Evolutionary conservation across 2,329 filamentous ascomycete genomes (phyloP).

Genomic region (Aspergillus aculeatus): DNA sequence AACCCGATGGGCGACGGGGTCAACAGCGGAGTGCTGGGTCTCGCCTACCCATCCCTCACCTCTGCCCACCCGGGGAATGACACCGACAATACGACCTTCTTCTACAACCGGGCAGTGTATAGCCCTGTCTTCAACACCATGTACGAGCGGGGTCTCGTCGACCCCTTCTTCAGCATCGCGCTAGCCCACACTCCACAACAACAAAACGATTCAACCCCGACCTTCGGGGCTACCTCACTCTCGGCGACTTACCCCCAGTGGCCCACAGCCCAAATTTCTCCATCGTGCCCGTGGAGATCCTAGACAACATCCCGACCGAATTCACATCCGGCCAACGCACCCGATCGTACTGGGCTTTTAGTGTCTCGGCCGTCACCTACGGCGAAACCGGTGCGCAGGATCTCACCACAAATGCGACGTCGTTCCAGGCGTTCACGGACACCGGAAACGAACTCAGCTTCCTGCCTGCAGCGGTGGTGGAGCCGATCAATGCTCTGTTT

Average conservation of each 20-base stretch:
- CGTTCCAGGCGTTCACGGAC: slow-evolving; percentile 46
- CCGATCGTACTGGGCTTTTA: slow-evolving; percentile 42
- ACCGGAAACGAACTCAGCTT: slow-evolving; percentile 35
- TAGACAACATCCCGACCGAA: slow-evolving; percentile 24
- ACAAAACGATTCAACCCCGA: slow-evolving; percentile 12
- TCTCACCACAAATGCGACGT: slow-evolving; percentile 26
- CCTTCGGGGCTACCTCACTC: slow-evolving; percentile 47
- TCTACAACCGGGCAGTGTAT: slow-evolving; percentile 39
- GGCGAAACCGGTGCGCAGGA: slow-evolving; percentile 6
- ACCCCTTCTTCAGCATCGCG: slow-evolving; percentile 51
- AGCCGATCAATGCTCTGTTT: slow-evolving; percentile 45
- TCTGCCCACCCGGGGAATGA: slow-evolving; percentile 33
- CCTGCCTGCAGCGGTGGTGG: slow-evolving; percentile 39
- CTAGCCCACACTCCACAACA: slow-evolving; percentile 36
- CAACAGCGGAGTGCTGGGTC: slow-evolving; percentile 52
- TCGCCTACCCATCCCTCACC: slow-evolving; percentile 52
- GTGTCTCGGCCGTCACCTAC: slow-evolving; percentile 32
- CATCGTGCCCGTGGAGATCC: slow-evolving; percentile 37
- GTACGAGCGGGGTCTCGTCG: slow-evolving; percentile 44
- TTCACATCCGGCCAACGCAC: slow-evolving; percentile 23
- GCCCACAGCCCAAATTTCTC: slow-evolving; percentile 34
- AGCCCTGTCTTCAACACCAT: slow-evolving; percentile 53
- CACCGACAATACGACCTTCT: slow-evolving; percentile 22
- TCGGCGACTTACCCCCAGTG: slow-evolving; percentile 52
- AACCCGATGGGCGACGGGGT: slow-evolving; percentile 47